Conservation (phyloP, 306 rosid species). For the Comarum palustre region DNA sequence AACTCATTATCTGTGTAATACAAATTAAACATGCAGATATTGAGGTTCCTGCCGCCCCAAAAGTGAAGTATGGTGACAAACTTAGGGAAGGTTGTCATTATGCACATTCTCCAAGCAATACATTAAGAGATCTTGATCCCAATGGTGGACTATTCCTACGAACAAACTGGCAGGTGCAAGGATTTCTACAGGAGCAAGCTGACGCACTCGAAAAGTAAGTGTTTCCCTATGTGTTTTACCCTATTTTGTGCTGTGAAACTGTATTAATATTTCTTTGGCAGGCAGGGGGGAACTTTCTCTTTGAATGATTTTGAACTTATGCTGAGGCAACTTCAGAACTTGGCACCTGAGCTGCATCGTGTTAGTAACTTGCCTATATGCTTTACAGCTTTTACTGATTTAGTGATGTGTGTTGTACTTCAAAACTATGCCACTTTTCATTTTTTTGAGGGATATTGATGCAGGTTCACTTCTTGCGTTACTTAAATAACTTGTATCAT, state of each 20-base stretch:
- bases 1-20: constrained; percentile 22
- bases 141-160: constrained; percentile 59
- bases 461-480: constrained; percentile 89
- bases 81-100: constrained; percentile 51
- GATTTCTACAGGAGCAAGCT: constrained; percentile 91
- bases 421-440: constrained; percentile 7
- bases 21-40: constrained; percentile 45
- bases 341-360: constrained; percentile 94
- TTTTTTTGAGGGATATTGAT: constrained; percentile 22
- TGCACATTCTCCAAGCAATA: constrained; percentile 46
- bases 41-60: constrained; percentile 53
- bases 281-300: constrained; percentile 68
- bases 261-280: constrained; percentile 33
- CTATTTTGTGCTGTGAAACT: constrained; percentile 21
- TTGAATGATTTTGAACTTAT: constrained; percentile 68
- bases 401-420: neutral
- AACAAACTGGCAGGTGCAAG: constrained; percentile 91
- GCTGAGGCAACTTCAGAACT: constrained; percentile 71
- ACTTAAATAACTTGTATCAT: constrained; percentile 75
- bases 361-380: constrained; percentile 35
- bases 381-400: neutral
- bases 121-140: constrained; percentile 47
- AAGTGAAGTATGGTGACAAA: constrained; percentile 49
- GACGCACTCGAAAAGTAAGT: constrained; percentile 75
- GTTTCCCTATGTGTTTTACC: constrained; percentile 7